Evolutionary conservation across 2,329 filamentous ascomycete genomes (phyloP).

Genomic region (Penicillium palitans): DNA sequence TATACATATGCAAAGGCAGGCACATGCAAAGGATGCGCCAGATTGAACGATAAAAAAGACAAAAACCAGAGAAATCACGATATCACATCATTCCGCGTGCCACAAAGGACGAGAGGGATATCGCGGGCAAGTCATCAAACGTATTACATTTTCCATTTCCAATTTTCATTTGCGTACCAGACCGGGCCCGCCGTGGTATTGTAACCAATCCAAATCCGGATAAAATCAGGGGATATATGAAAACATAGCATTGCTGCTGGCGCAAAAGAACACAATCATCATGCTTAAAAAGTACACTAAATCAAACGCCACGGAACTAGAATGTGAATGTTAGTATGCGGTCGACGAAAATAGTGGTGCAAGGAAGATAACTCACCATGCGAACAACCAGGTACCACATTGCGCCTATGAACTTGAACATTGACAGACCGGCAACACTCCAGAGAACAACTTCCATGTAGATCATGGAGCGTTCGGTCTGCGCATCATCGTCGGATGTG

Average conservation of each 20-base stretch:
- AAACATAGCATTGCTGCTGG: slow-evolving; percentile 17
- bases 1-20: background rate
- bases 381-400: slow-evolving; percentile 90
- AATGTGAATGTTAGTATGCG: slow-evolving; percentile 28
- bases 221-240: slow-evolving; percentile 22
- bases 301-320: slow-evolving; percentile 55
- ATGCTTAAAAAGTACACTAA: slow-evolving; percentile 8
- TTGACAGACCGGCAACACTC: slow-evolving; percentile 80
- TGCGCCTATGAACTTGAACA: slow-evolving; percentile 83
- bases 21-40: slow-evolving; percentile 11
- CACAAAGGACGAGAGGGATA: slow-evolving; percentile 6
- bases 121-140: slow-evolving; percentile 24
- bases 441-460: slow-evolving; percentile 88
- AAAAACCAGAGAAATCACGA: slow-evolving; percentile 6
- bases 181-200: slow-evolving; percentile 35
- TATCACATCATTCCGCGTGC: slow-evolving; percentile 17
- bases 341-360: background rate
- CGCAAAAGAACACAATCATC: slow-evolving; percentile 17
- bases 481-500: slow-evolving; percentile 39
- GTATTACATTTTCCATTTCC: slow-evolving; percentile 22
- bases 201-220: slow-evolving; percentile 14
- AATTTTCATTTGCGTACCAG: slow-evolving; percentile 19
- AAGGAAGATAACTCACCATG: slow-evolving; percentile 63
- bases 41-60: background rate
- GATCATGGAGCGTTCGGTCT: slow-evolving; percentile 65